These are phyloP conservation scores for Pleurotus citrinopileatus DNA, from an alignment of 768 basidiomycete genomes.

Conservation along the genomic window DNA sequence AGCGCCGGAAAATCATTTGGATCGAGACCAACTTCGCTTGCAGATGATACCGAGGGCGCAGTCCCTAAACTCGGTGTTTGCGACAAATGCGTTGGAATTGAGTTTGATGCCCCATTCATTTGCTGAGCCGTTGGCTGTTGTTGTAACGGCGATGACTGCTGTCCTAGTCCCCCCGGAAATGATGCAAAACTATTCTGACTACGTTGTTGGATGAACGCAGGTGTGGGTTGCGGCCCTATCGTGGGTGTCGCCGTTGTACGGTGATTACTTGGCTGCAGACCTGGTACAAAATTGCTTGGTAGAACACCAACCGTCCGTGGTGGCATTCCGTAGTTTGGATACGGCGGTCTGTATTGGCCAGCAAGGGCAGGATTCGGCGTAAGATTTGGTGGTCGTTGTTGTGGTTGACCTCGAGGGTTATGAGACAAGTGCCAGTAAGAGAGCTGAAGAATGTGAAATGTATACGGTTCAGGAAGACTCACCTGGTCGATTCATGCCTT, in stretches of 20 bases:
- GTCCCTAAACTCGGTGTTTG: slow-evolving; percentile 48
- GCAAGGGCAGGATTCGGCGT: slow-evolving; percentile 60
- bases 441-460: slow-evolving; percentile 12
- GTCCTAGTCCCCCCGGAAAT: slow-evolving; percentile 53
- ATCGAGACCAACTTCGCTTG: slow-evolving; percentile 77
- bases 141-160: slow-evolving; percentile 37
- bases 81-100: slow-evolving; percentile 53
- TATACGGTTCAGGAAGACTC: slow-evolving; percentile 17
- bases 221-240: slow-evolving; percentile 55
- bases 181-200: slow-evolving; percentile 58
- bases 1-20: slow-evolving; percentile 88
- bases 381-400: slow-evolving; percentile 76
- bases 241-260: slow-evolving; percentile 53
- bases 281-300: slow-evolving; percentile 51
- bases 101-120: slow-evolving; percentile 48
- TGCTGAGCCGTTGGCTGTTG: slow-evolving; percentile 50
- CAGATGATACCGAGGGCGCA: slow-evolving; percentile 60
- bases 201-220: slow-evolving; percentile 62
- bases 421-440: slow-evolving; percentile 18
- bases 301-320: slow-evolving; percentile 55
- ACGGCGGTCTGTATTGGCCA: slow-evolving; percentile 61
- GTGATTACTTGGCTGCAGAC: slow-evolving; percentile 59
- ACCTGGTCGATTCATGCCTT: slow-evolving; percentile 66
- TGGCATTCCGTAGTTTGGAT: slow-evolving; percentile 55
- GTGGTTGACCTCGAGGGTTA: slow-evolving; percentile 63